Evolutionary conservation across 495 filamentous ascomycete genomes (phyloP), one percentile per base, ranked within the genome.

Genomic region (Aspergillus biplanus): DNA sequence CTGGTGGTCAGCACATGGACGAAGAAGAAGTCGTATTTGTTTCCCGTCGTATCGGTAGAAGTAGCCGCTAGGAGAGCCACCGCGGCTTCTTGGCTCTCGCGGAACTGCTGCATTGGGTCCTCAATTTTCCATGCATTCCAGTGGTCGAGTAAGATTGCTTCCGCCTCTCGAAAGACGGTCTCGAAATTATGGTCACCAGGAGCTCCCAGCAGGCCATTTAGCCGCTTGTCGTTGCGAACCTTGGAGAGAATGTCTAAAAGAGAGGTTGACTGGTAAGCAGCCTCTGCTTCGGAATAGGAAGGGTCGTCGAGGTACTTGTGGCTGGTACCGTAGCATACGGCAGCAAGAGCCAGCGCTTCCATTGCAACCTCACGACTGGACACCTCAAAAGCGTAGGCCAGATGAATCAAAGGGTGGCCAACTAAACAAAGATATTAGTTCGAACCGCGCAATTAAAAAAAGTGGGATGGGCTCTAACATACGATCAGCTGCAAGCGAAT

Each of bases 361-460:
- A 94, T 93, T 53, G 85, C 92, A 16, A 96, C 70, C 68, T 93
- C 92, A 34, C 89, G 86, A 59, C 80, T 93, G 62, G 87, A 82
- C 64, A 96, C 80, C 74, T 97, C 92, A 68, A 88, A 93, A 9
- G 91, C 93, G 69, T 95, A 97, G 46, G 87, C 92, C 1, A 97
- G 83, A 65, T 97, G 93, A 55, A 97, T 95, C 33, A 97, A 77
- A 1, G 93, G 90, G 69, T 97, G 91, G 37, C 87, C 93, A 61
- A 97, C 91, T 96, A 61, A 31, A 39, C 59, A 46, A 31, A 58
- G 58, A 47, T 35, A 18, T 21, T 18, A 50, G 27, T 5, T 21
- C 27, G 5, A 18, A 21, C 27, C 16, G 13, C 7, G 16, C 27
- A 7, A 11, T 7, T 50, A 5, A 5, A 31, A 18, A 31, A 27